Evolutionary conservation across 441 rosid genomes (phyloP), one percentile per base, ranked within the genome.

Genomic region (Jatropha multifida): DNA sequence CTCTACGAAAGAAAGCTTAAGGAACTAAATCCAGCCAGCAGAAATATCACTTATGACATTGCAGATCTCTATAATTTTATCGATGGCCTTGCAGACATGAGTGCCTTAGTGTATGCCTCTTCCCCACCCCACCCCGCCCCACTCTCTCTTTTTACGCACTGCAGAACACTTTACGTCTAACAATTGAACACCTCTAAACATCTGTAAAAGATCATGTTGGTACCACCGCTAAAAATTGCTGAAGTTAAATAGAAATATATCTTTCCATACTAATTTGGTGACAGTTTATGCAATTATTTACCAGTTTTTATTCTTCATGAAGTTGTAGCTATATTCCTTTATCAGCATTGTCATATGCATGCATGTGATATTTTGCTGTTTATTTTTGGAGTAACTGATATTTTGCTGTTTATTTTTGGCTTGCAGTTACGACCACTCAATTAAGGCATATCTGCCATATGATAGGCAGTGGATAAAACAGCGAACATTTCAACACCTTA

Each of bases 391-490:
- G 40, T 66, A 40, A 46, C 76, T 68, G 61, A 74, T 75, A 26
- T 3, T 1, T 12, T 52, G 32, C 67, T 63, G 7, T 44, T 62
- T 61, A 52, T 37, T 78, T 77, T 64, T 77, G 58, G 72, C 55
- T 69, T 81, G 92, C 92, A 96, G 98, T 9, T 94, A 83, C 41
- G 96, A 92, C 40, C 97, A 88, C 83, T 75, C 77, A 12, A 52
- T 83, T 67, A 88, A 79, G 76, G 98, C 92, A 13, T 96, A 86
- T 79, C 75, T 94, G 81, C 99, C 99, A 8, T 85, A 86, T 54
- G 99, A 96, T 80, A 86, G 98, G 76, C 83, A 87, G 75, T 94
- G 99, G 98, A 90, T 96, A 72, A 94, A 96, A 78, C 97, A 89
- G 69, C 82, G 85, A 55, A 82, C 89, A 4, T 82, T 90, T 75